phyloP scores from a whole-genome alignment of 1,284 basidiomycete species.

The Cryptococcus hybrid region DNA sequence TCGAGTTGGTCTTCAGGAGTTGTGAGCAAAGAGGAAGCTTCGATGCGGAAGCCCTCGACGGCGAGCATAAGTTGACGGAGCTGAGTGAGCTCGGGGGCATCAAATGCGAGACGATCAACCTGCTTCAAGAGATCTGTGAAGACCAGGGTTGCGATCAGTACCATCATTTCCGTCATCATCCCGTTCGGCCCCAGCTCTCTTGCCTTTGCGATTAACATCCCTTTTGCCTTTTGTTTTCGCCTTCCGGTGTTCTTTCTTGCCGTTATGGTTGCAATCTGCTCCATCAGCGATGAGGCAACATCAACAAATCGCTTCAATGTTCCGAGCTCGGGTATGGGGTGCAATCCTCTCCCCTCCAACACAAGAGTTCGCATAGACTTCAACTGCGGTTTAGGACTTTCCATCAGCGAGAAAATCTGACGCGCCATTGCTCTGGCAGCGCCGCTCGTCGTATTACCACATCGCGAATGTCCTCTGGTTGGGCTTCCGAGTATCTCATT shows the following conservation, averaged over 20 bases:
- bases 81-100: constrained; percentile 44
- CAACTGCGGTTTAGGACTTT: constrained; percentile 68
- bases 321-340: constrained; percentile 67
- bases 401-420: constrained; percentile 69
- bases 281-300: constrained; percentile 78
- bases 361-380: constrained; percentile 73
- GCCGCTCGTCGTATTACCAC: constrained; percentile 69
- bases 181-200: constrained; percentile 16
- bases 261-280: constrained; percentile 30
- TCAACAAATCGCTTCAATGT: constrained; percentile 73
- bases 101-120: constrained; percentile 43
- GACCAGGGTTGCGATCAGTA: constrained; percentile 28
- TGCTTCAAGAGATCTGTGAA: constrained; percentile 33
- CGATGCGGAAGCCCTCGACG: constrained; percentile 35
- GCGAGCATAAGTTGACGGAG: constrained; percentile 34
- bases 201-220: constrained; percentile 1
- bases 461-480: constrained; percentile 65
- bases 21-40: constrained; percentile 32
- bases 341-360: constrained; percentile 78
- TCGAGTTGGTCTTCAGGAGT: constrained; percentile 31
- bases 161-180: constrained; percentile 12
- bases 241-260: constrained; percentile 39
- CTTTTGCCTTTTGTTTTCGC: constrained; percentile 20
- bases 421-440: constrained; percentile 71
- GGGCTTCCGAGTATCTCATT: constrained; percentile 76